A percentile compares a stretch with the other conserved stretches of the same genome.
Conservation (phyloP, 768 basidiomycete species). For the Exsudoporus frostii region DNA sequence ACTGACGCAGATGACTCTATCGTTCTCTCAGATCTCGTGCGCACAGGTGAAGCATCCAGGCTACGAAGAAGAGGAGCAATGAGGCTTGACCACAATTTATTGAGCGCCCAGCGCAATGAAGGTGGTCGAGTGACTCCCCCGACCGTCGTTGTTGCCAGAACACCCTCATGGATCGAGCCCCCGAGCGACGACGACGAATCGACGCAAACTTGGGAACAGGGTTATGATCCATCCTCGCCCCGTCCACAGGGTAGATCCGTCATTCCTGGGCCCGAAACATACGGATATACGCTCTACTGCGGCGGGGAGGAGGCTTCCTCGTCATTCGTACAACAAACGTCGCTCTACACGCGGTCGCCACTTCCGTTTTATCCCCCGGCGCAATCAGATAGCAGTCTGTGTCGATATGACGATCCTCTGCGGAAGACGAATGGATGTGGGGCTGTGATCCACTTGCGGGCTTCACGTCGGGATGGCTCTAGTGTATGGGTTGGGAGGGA, state of each 20-base stretch:
- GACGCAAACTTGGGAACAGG: slow-evolving; percentile 33
- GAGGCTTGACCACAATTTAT: slow-evolving; percentile 48
- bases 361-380: slow-evolving; percentile 35
- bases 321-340: slow-evolving; percentile 3
- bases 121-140: slow-evolving; percentile 22
- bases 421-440: slow-evolving; percentile 57
- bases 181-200: slow-evolving; percentile 33
- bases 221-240: slow-evolving; percentile 27
- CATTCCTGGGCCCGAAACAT: slow-evolving; percentile 17
- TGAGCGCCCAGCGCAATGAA: slow-evolving; percentile 30
- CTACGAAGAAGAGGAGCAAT: slow-evolving; percentile 72
- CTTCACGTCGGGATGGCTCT: slow-evolving; percentile 48
- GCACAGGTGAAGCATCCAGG: slow-evolving; percentile 71
- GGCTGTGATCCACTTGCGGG: slow-evolving; percentile 53
- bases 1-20: slow-evolving; percentile 65
- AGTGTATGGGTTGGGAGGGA: slow-evolving; percentile 59
- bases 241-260: slow-evolving; percentile 20
- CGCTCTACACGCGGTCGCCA: slow-evolving; percentile 34
- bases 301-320: slow-evolving; percentile 32
- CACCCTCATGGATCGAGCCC: slow-evolving; percentile 35
- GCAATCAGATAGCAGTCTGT: slow-evolving; percentile 19
- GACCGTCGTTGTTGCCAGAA: slow-evolving; percentile 26
- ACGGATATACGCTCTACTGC: slow-evolving; percentile 40
- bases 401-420: not conserved
- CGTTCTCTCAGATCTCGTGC: slow-evolving; percentile 69